Evolutionary conservation across 768 basidiomycete genomes (phyloP).

Genomic region (Omphalotus guepiniiformis): DNA sequence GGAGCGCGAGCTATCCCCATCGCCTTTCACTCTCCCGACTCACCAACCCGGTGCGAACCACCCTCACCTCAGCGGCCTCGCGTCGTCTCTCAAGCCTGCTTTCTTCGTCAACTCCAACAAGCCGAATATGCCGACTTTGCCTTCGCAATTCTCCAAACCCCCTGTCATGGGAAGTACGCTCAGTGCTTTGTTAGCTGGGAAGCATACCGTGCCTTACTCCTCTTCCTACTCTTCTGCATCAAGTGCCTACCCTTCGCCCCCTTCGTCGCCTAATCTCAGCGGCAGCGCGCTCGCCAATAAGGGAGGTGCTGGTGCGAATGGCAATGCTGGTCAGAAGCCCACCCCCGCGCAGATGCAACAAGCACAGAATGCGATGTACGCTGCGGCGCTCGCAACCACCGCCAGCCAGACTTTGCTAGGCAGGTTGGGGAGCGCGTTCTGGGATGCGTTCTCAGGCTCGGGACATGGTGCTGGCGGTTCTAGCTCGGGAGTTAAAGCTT

Average conservation of each 20-base stretch:
- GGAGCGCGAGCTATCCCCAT: slow-evolving; percentile 2
- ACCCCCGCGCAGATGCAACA: slow-evolving; percentile 18
- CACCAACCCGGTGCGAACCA: background rate
- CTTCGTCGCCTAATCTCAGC: slow-evolving; percentile 35
- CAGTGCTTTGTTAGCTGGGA: slow-evolving; percentile 38
- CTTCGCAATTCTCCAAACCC: slow-evolving; percentile 14
- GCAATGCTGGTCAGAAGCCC: no score
- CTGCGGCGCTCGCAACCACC: slow-evolving; percentile 64
- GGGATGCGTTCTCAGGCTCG: slow-evolving; percentile 81
- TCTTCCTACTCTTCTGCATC: slow-evolving; percentile 12
- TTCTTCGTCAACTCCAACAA: slow-evolving; percentile 27
- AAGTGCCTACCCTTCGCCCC: slow-evolving; percentile 37
- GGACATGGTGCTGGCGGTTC: slow-evolving; percentile 8
- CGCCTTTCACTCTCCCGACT: slow-evolving; percentile 6
- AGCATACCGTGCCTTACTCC: slow-evolving; percentile 28
- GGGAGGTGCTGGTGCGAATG: slow-evolving; percentile 16
- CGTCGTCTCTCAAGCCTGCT: slow-evolving; percentile 23
- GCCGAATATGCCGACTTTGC: slow-evolving; percentile 17
- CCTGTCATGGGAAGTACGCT: slow-evolving; percentile 10
- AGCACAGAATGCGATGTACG: slow-evolving; percentile 35
- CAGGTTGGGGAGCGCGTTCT: slow-evolving; percentile 74
- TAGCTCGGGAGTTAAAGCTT: slow-evolving; percentile 20
- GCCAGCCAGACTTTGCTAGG: slow-evolving; percentile 73
- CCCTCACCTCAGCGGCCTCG: slow-evolving; percentile 5
- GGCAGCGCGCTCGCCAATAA: slow-evolving; percentile 15